Evolutionary conservation across 108 stramenopile species (phyloP).

Genomic region (Cylindrotheca closterium): DNA sequence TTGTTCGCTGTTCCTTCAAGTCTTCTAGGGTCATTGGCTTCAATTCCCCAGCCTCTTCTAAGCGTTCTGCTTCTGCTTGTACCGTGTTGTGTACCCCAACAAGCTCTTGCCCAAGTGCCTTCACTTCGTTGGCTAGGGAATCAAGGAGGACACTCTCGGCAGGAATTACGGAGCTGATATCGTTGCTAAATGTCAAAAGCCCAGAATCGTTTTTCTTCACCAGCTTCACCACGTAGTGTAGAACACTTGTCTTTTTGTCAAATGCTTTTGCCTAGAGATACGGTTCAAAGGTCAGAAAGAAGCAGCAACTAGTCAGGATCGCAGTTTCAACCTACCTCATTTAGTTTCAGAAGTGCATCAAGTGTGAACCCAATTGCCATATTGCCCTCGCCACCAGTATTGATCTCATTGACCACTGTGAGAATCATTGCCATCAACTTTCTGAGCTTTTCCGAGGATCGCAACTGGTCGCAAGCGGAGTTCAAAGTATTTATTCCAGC

Average conservation of each 20-base stretch:
- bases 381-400: constrained; percentile 84
- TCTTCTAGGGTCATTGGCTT: constrained; percentile 45
- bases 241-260: constrained; percentile 95
- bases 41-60: constrained; percentile 39
- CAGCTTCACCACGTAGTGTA: constrained; percentile 87
- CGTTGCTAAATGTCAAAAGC: constrained; percentile 62
- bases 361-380: constrained; percentile 90
- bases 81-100: constrained; percentile 52
- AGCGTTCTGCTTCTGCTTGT: constrained; percentile 50
- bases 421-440: constrained; percentile 90
- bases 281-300: neutral
- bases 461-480: constrained; percentile 82
- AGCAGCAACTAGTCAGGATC: neutral
- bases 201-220: constrained; percentile 70
- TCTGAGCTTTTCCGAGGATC: constrained; percentile 63
- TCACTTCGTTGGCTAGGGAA: constrained; percentile 54
- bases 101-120: constrained; percentile 56
- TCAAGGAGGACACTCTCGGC: constrained; percentile 70
- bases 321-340: constrained; percentile 61
- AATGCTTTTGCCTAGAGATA: constrained; percentile 86
- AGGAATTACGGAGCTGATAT: constrained; percentile 56
- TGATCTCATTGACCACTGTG: constrained; percentile 91
- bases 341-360: constrained; percentile 92
- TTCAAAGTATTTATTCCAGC: constrained; percentile 54
- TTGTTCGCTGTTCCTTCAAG: constrained; percentile 61